A percentile compares a stretch with the other conserved stretches of the same genome.
Conservation (phyloP, 2,329 filamentous ascomycete species). For the Tolypocladium capitatum region DNA sequence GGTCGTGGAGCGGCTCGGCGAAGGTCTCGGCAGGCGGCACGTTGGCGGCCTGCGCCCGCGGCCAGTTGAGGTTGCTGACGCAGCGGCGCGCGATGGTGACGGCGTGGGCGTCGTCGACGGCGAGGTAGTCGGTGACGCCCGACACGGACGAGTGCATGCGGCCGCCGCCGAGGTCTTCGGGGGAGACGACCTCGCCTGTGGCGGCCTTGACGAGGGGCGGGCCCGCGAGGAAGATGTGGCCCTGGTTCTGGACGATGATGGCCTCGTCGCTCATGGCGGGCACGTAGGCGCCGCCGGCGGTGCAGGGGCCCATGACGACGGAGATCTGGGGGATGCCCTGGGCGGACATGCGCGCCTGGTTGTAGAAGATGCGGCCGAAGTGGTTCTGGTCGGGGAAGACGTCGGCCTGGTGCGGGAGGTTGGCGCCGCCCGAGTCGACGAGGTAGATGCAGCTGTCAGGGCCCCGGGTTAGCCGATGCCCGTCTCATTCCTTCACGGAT, state of each 20-base stretch:
- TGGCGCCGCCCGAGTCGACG: slow-evolving; percentile 89
- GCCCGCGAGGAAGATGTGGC: slow-evolving; percentile 94
- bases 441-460: slow-evolving; percentile 71
- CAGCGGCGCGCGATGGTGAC: slow-evolving; percentile 73
- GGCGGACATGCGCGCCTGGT: slow-evolving; percentile 87
- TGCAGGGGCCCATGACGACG: slow-evolving; percentile 95
- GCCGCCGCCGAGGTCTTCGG: slow-evolving; percentile 83
- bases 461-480: slow-evolving; percentile 1
- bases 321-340: slow-evolving; percentile 84
- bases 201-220: slow-evolving; percentile 92
- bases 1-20: slow-evolving; percentile 67
- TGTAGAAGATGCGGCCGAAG: slow-evolving; percentile 96
- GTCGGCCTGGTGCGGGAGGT: slow-evolving; percentile 87
- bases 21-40: slow-evolving; percentile 30
- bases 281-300: slow-evolving; percentile 88
- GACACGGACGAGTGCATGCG: slow-evolving; percentile 81
- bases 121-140: slow-evolving; percentile 89
- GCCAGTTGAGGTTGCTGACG: slow-evolving; percentile 84
- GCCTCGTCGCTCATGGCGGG: slow-evolving; percentile 96
- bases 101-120: slow-evolving; percentile 87
- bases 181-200: slow-evolving; percentile 81
- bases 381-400: slow-evolving; percentile 93
- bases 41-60: slow-evolving; percentile 30
- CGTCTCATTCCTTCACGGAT: background rate
- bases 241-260: slow-evolving; percentile 90